Conservation (phyloP, 1,284 basidiomycete species). For the Laetiporus sulphureus region DNA sequence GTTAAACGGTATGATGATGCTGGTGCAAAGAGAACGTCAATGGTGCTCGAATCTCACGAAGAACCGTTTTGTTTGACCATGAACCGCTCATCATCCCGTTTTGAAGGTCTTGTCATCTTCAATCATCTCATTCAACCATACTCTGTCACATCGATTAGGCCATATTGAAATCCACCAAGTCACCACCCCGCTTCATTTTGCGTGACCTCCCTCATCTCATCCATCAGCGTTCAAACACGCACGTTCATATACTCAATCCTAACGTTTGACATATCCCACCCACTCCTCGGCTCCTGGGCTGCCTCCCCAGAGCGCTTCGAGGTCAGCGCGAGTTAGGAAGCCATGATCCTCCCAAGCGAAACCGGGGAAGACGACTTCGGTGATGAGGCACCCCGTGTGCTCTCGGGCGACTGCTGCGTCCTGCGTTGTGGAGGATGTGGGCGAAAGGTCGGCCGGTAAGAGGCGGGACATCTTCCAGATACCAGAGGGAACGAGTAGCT, state of each 20-base stretch:
- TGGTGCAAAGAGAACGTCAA: too few relatives aligned
- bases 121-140: too few relatives aligned
- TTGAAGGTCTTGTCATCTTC: too few relatives aligned
- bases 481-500: constrained; percentile 39
- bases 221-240: too few relatives aligned
- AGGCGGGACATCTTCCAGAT: constrained; percentile 46
- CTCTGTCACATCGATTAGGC: too few relatives aligned
- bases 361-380: constrained; percentile 42
- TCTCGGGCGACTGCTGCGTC: constrained; percentile 17
- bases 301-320: constrained; percentile 30
- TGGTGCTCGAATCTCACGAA: too few relatives aligned
- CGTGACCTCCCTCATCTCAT: too few relatives aligned
- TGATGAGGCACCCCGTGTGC: constrained; percentile 36
- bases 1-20: too few relatives aligned
- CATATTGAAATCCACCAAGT: too few relatives aligned
- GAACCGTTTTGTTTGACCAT: too few relatives aligned
- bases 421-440: constrained; percentile 4
- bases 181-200: too few relatives aligned
- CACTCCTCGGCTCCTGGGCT: constrained; percentile 11
- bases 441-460: constrained; percentile 30
- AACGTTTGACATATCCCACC: constrained; percentile 10
- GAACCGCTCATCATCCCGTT: too few relatives aligned
- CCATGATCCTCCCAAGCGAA: constrained; percentile 44
- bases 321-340: constrained; percentile 28
- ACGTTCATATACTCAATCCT: background rate